These are phyloP conservation scores for Penicillium riverlandense DNA, from an alignment of 495 filamentous ascomycete species.

Conservation along the genomic window DNA sequence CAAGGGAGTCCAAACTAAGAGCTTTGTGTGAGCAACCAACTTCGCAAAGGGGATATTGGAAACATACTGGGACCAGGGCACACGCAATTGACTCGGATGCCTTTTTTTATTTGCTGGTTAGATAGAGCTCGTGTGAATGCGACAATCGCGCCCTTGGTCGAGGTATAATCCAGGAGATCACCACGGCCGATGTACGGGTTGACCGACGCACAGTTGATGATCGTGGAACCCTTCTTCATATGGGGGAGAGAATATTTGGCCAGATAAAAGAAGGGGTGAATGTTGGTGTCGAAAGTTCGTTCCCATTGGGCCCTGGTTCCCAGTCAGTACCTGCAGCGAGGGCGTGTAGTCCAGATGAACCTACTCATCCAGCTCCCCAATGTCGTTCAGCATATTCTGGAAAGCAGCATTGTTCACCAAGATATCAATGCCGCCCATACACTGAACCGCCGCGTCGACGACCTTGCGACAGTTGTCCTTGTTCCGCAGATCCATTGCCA, in stretches of 20 bases:
- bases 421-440: slow-evolving; percentile 65
- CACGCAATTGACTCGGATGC: slow-evolving; percentile 75
- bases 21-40: background rate
- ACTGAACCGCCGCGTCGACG: slow-evolving; percentile 54
- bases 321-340: background rate
- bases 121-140: slow-evolving; percentile 73
- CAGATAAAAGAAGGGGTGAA: slow-evolving; percentile 68
- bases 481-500: slow-evolving; percentile 56
- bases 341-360: slow-evolving; percentile 4
- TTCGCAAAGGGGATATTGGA: background rate
- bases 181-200: slow-evolving; percentile 79
- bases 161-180: slow-evolving; percentile 80
- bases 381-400: slow-evolving; percentile 66
- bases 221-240: slow-evolving; percentile 66
- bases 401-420: slow-evolving; percentile 76
- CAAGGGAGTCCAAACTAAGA: slow-evolving; percentile 70
- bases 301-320: slow-evolving; percentile 64
- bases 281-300: slow-evolving; percentile 67
- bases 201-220: slow-evolving; percentile 78
- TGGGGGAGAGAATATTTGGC: slow-evolving; percentile 72
- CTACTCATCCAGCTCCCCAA: slow-evolving; percentile 65
- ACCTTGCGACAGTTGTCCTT: slow-evolving; percentile 64
- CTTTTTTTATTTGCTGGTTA: slow-evolving; percentile 64
- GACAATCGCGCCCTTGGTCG: slow-evolving; percentile 76
- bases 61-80: slow-evolving; percentile 62